Evolutionary conservation across 2,329 filamentous ascomycete genomes (phyloP), one percentile per base, ranked within the genome.

Genomic region (Penicillium sp.): DNA sequence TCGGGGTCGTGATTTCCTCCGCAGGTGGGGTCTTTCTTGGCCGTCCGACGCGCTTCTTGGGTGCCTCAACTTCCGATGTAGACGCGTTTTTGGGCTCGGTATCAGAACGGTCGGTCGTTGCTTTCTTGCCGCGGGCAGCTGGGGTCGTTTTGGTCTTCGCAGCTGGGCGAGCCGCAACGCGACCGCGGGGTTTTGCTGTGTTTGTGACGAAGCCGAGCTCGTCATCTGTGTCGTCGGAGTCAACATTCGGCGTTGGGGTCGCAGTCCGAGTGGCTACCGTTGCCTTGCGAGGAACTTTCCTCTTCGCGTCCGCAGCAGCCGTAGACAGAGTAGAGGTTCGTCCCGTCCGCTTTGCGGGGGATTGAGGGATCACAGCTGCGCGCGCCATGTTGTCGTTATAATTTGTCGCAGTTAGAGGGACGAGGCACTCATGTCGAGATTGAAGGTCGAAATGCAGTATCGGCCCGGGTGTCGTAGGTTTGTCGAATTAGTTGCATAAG

Each of bases 201-300:
- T 59, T 58, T 14, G 58, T 64, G 44, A 63, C 54, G 43, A 63
- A 57, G 3, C 57, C 58, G 14, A 65, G 55, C 52, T 65, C 63
- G 47, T 65, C 61, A 7, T 63, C 61, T 8, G 61, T 63, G 42
- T 63, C 62, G 42, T 61, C 60, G 2, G 60, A 59, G 21, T 65
- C 60, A 2, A 47, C 52, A 21, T 57, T 36, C n/a, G 38, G 4
- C 24, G 46, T 16, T 11, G 50, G 50, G n/a, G 40, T 22, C 5
- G 50, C 48, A 16, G 54, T 47, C 10, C 56, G 18, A 38, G 27
- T 27, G 14, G 50, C 39, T 24, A 38, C 16, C 18, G 52, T 31
- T 5, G 48, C 40, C 31, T 43, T 56, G 24, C 32, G 39, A 4
- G 53, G 43, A 1, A 43, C 44, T 21, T 54, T 57, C 42, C 49